Evolutionary conservation across 208 protist genomes (phyloP).

Genomic region (Perkinsela sp.): DNA sequence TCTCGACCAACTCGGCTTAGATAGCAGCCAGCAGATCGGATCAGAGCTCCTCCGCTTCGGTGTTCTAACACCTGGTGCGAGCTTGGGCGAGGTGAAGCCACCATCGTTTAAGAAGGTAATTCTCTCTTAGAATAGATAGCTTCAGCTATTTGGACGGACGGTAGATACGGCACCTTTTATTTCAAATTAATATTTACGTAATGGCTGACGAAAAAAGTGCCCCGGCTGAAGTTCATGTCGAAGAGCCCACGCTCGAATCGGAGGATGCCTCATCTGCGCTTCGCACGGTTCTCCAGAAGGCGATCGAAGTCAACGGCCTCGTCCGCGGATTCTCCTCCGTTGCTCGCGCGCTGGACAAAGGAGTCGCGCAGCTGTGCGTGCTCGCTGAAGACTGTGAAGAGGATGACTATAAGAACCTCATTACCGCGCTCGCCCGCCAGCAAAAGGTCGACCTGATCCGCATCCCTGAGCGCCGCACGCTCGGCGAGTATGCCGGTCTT

Average conservation of each 20-base stretch:
- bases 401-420: constrained; percentile 64
- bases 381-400: constrained; percentile 67
- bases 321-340: constrained; percentile 54
- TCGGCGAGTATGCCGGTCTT: constrained; percentile 44
- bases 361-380: constrained; percentile 45
- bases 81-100: constrained; percentile 10
- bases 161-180: no score
- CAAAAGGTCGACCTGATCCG: constrained; percentile 53
- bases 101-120: background rate
- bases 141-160: no score
- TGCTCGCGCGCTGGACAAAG: constrained; percentile 41
- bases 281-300: constrained; percentile 47
- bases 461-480: constrained; percentile 44
- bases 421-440: constrained; percentile 40
- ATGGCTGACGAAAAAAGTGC: background rate
- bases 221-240: background rate
- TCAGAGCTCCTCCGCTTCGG: constrained; percentile 27
- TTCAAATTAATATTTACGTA: no score
- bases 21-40: constrained; percentile 13
- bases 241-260: constrained; percentile 6
- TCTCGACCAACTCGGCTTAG: constrained; percentile 54
- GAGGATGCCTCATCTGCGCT: constrained; percentile 44
- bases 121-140: no score
- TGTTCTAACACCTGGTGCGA: constrained; percentile 18
- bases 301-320: constrained; percentile 51